Evolutionary conservation across 2,329 filamentous ascomycete genomes (phyloP).

Genomic region (Pseudogymnoascus sp.): DNA sequence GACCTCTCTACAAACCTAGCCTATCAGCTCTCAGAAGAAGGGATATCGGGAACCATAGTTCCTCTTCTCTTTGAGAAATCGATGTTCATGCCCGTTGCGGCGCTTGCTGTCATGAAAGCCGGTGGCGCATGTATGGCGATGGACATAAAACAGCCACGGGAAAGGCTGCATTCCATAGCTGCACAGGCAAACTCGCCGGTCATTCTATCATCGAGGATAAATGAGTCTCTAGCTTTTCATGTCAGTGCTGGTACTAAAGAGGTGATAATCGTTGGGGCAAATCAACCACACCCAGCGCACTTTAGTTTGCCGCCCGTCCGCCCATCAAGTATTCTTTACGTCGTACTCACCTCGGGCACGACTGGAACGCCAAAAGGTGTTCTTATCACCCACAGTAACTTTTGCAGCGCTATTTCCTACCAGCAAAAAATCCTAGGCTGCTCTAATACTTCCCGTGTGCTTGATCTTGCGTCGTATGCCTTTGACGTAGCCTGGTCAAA

Average conservation of each 20-base stretch:
- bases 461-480: slow-evolving; percentile 14
- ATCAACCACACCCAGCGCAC: neutral
- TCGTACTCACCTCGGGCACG: slow-evolving; percentile 22
- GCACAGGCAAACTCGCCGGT: neutral
- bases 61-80: slow-evolving; percentile 23
- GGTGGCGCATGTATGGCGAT: slow-evolving; percentile 26
- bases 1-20: slow-evolving; percentile 18
- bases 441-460: slow-evolving; percentile 12
- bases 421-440: neutral
- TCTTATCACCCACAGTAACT: slow-evolving; percentile 5
- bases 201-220: neutral
- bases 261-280: neutral
- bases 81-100: slow-evolving; percentile 19
- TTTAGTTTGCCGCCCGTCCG: neutral
- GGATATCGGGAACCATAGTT: slow-evolving; percentile 11
- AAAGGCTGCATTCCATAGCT: neutral
- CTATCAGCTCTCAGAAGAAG: neutral
- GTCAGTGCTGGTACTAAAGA: neutral
- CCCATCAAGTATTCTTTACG: slow-evolving; percentile 3
- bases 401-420: neutral
- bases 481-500: slow-evolving; percentile 11
- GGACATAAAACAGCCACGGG: slow-evolving; percentile 20
- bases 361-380: slow-evolving; percentile 24
- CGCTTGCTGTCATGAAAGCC: slow-evolving; percentile 24
- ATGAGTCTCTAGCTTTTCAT: neutral